These are phyloP conservation scores for Crithidia thermophila DNA, from an alignment of 208 protist genomes.

Conservation along the genomic window DNA sequence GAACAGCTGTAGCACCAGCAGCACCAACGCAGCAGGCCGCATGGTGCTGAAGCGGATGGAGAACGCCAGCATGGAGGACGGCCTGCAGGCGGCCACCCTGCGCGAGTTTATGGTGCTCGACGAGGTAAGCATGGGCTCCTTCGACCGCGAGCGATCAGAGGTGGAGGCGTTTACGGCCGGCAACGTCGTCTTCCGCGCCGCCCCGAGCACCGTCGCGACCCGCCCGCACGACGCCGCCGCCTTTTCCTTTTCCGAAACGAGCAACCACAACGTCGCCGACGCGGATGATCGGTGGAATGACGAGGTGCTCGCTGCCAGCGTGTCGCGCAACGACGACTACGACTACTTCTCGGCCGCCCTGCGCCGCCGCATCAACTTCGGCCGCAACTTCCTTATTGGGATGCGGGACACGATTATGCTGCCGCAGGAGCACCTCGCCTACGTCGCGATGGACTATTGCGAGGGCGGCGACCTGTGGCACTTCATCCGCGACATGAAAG, in stretches of 20 bases:
- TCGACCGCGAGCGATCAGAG: slow-evolving; percentile 17
- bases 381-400: slow-evolving; percentile 69
- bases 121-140: slow-evolving; percentile 72
- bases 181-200: slow-evolving; percentile 9
- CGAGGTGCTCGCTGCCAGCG: not conserved
- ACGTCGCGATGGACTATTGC: slow-evolving; percentile 96
- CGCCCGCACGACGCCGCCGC: slow-evolving; percentile 1
- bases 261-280: slow-evolving; percentile 10
- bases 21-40: slow-evolving; percentile 28
- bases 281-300: slow-evolving; percentile 17
- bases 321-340: slow-evolving; percentile 1
- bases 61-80: slow-evolving; percentile 75
- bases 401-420: slow-evolving; percentile 96
- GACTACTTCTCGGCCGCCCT: slow-evolving; percentile 10
- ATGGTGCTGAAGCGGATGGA: slow-evolving; percentile 86
- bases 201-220: not conserved
- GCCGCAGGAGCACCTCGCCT: slow-evolving; percentile 75
- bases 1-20: slow-evolving; percentile 40
- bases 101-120: slow-evolving; percentile 92
- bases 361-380: slow-evolving; percentile 17
- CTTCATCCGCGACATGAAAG: slow-evolving; percentile 68
- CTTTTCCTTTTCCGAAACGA: slow-evolving; percentile 7
- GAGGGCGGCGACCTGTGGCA: slow-evolving; percentile 96
- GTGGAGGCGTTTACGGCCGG: slow-evolving; percentile 21
- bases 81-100: slow-evolving; percentile 84